Conservation (phyloP, 352 stramenopile species). For the Pythium pyrilobum region DNA sequence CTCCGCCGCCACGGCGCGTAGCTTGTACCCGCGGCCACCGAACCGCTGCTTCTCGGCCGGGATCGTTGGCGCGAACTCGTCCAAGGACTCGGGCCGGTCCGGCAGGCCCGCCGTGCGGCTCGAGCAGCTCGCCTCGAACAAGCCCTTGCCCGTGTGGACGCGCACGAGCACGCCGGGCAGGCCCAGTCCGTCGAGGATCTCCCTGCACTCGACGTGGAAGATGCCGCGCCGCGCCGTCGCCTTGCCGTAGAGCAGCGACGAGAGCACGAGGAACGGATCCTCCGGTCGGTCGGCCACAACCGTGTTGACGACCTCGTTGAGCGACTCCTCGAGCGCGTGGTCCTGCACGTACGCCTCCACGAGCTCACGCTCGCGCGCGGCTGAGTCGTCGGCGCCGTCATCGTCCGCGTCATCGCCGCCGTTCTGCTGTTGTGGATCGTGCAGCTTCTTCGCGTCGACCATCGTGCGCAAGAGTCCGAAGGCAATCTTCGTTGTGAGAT, state of each 20-base stretch:
- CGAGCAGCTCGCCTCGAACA: slow-evolving; percentile 51
- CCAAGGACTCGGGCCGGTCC: slow-evolving; percentile 27
- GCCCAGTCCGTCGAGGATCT: slow-evolving; percentile 40
- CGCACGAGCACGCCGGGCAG: slow-evolving; percentile 41
- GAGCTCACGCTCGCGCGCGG: slow-evolving; percentile 57
- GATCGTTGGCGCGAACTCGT: slow-evolving; percentile 22
- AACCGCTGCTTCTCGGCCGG: slow-evolving; percentile 35
- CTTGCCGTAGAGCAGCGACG: slow-evolving; percentile 45
- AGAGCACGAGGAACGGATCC: slow-evolving; percentile 71
- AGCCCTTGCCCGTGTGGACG: slow-evolving; percentile 62
- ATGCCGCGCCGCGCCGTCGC: slow-evolving; percentile 64
- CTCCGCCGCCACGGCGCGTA: slow-evolving; percentile 30
- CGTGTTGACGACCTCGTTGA: slow-evolving; percentile 73
- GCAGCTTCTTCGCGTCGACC: not conserved
- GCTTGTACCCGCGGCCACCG: slow-evolving; percentile 31
- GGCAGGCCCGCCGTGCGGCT: slow-evolving; percentile 27
- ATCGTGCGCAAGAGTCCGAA: too few relatives aligned
- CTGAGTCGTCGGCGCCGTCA: not conserved
- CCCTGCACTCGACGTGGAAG: slow-evolving; percentile 52
- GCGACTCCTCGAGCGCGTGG: slow-evolving; percentile 54
- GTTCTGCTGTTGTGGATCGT: not conserved
- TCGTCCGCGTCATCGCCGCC: not conserved
- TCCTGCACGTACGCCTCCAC: slow-evolving; percentile 70
- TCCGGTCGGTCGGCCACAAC: slow-evolving; percentile 54
- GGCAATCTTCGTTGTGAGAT: too few relatives aligned